Evolutionary conservation across 78 protist genomes (phyloP), one percentile per base, ranked within the genome.

Genomic region (Pelomyxa schiedti): DNA sequence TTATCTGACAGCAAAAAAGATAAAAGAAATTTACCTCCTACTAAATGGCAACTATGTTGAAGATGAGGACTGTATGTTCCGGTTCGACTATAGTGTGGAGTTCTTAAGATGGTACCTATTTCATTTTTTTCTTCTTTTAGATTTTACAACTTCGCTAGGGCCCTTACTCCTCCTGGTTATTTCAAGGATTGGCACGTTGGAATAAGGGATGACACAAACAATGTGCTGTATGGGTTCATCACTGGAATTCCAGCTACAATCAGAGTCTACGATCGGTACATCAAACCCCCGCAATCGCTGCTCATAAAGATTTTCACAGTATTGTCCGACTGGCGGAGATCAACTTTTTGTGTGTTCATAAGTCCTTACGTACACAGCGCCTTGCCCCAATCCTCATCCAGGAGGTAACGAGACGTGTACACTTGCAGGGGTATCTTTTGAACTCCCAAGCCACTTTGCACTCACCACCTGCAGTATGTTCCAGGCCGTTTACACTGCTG

Each of bases 291-390:
- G 8, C 58, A 16, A 53, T 1, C 26, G 53, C 3, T 4, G 1
- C 36, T 30, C 3, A 1, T 37, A 41, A 36, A 2, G 6, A 4
- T 8, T 36, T 22, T 35, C 3, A 1, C 74, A 69, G 81, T 5
- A 64, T 64, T 2, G 52, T 82, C 35, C 63, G 9, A 30, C 65
- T 88, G 87, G 94, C 89, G 41, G 98, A 94, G 77, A 90, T 96
- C 83, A 96, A 98, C 88, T 98, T 96, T 74, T 87, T 98, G 26
- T 98, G 99, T 72, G 97, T 94, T 24, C 95, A 96, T 84, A 92
- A 94, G 88, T 80, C 77, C 75, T 78, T 94, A 32, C 83, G 99
- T 4, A 24, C 72, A 53, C 89, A 93, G 75, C 84, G 97, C 38
- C 69, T 94, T 28, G 98, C 97, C n/a, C 98, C 98, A 1, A 91